Conservation (phyloP, 495 filamentous ascomycete genomes). For the Talaromyces adpressus region DNA sequence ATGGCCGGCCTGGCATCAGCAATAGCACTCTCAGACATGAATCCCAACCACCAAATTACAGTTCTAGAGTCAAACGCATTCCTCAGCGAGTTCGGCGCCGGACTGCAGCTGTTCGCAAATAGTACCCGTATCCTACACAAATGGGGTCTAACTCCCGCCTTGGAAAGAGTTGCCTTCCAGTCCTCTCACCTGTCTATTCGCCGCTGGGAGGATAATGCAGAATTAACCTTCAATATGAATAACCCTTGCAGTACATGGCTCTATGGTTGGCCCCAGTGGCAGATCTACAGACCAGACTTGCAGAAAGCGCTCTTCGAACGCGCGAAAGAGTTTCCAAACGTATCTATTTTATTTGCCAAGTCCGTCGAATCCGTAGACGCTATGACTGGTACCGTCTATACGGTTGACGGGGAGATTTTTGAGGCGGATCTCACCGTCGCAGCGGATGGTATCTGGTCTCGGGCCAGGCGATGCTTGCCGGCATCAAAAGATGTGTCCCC, state of each 20-base stretch:
- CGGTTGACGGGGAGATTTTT: conserved; percentile 7
- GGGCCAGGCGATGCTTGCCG: conserved; percentile 11
- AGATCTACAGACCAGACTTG: conserved; percentile 13
- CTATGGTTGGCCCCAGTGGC: conserved; percentile 13
- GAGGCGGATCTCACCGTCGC: conserved; percentile 12
- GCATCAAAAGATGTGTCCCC: conserved; percentile 12
- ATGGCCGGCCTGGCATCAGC: conserved; percentile 14
- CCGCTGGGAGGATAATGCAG: conserved; percentile 12
- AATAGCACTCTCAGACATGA: conserved; percentile 11
- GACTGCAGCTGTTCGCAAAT: conserved; percentile 12
- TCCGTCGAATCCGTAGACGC: conserved; percentile 8
- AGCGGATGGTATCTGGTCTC: conserved; percentile 13
- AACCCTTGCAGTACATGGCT: conserved; percentile 13
- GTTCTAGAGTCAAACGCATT: conserved; percentile 11
- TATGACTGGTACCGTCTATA: conserved; percentile 10
- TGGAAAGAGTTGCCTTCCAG: conserved; percentile 11
- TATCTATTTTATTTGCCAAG: conserved; percentile 9
- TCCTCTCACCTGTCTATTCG: conserved; percentile 11
- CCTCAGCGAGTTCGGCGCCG: conserved; percentile 13
- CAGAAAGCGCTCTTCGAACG: conserved; percentile 12
- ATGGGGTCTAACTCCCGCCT: conserved; percentile 11
- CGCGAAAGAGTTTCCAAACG: conserved; percentile 10
- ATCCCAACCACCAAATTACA: conserved; percentile 6
- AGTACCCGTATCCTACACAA: conserved; percentile 11
- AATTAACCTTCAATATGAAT: conserved; percentile 12